Percentiles rank a stretch among this genome's conserved stretches.
Evolutionary conservation across 495 filamentous ascomycete genomes (phyloP).

Genomic region (Aspergillus incahuasiensis): DNA sequence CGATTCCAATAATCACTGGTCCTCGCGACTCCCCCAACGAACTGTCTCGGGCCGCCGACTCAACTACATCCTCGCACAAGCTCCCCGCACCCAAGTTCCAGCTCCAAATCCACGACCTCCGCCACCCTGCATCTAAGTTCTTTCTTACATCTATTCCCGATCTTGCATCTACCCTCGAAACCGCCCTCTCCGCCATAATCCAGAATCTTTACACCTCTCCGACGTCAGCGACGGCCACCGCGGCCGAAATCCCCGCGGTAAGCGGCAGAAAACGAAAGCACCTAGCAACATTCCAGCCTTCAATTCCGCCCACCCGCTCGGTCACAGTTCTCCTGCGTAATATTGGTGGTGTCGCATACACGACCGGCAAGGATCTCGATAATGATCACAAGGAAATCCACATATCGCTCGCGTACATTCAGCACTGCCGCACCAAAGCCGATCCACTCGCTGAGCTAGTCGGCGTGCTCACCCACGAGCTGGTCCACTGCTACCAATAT

Average conservation of each 20-base stretch:
- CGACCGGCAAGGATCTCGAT: slow-evolving; percentile 76
- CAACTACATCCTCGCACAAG: background rate
- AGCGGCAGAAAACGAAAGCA: background rate
- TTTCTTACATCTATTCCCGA: slow-evolving; percentile 61
- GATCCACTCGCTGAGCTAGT: slow-evolving; percentile 58
- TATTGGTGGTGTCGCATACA: slow-evolving; percentile 84
- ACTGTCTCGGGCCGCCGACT: background rate
- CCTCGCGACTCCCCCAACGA: background rate
- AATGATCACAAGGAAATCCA: slow-evolving; percentile 93
- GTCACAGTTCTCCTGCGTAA: slow-evolving; percentile 81
- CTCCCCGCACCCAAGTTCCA: slow-evolving; percentile 60
- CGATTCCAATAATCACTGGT: background rate
- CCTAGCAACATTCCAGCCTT: slow-evolving; percentile 23
- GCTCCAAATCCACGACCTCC: slow-evolving; percentile 65
- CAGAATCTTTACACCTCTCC: slow-evolving; percentile 53
- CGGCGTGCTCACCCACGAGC: slow-evolving; percentile 85
- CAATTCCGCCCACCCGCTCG: slow-evolving; percentile 58
- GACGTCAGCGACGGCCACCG: slow-evolving; percentile 20
- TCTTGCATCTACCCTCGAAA: slow-evolving; percentile 51
- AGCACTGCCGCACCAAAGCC: slow-evolving; percentile 35
- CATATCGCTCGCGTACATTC: slow-evolving; percentile 74
- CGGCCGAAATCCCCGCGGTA: background rate
- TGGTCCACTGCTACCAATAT: slow-evolving; percentile 95
- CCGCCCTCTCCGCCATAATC: slow-evolving; percentile 62
- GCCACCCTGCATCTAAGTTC: slow-evolving; percentile 52